Conservation (phyloP, 305 asterid genomes). For the Salvia sclarea region DNA sequence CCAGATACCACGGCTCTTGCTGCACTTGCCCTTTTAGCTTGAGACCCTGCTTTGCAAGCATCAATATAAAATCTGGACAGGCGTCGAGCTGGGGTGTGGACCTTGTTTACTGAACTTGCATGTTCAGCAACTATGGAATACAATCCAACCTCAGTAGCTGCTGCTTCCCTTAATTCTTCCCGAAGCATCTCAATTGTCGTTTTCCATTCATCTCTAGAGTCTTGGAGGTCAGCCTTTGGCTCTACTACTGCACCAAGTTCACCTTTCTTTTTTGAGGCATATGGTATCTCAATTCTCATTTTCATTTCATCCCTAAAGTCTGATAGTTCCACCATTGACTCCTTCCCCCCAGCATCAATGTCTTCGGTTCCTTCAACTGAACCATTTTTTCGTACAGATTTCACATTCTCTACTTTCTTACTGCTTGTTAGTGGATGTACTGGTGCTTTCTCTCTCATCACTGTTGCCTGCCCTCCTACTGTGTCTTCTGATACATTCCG, state of each 20-base stretch:
- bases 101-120: conserved; percentile 77
- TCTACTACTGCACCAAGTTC: not conserved
- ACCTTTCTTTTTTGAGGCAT: not conserved
- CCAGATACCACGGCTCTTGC: conserved; percentile 84
- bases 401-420: conserved; percentile 45
- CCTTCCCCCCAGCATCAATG: conserved; percentile 35
- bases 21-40: conserved; percentile 67
- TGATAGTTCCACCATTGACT: conserved; percentile 32
- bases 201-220: conserved; percentile 46
- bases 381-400: conserved; percentile 46
- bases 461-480: conserved; percentile 38
- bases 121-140: conserved; percentile 88
- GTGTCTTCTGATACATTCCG: conserved; percentile 40
- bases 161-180: conserved; percentile 87
- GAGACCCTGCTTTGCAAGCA: conserved; percentile 60
- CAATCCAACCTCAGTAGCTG: conserved; percentile 76
- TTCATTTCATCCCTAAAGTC: conserved; percentile 46
- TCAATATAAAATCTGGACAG: conserved; percentile 76
- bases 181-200: conserved; percentile 65
- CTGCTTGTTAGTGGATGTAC: conserved; percentile 42
- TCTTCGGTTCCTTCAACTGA: conserved; percentile 40
- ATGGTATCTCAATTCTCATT: conserved; percentile 53
- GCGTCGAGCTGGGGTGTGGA: conserved; percentile 90
- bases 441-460: conserved; percentile 38
- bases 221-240: conserved; percentile 32